These are phyloP conservation scores for Septoria petroselini DNA, from an alignment of 2,329 filamentous ascomycete species.

Conservation along the genomic window DNA sequence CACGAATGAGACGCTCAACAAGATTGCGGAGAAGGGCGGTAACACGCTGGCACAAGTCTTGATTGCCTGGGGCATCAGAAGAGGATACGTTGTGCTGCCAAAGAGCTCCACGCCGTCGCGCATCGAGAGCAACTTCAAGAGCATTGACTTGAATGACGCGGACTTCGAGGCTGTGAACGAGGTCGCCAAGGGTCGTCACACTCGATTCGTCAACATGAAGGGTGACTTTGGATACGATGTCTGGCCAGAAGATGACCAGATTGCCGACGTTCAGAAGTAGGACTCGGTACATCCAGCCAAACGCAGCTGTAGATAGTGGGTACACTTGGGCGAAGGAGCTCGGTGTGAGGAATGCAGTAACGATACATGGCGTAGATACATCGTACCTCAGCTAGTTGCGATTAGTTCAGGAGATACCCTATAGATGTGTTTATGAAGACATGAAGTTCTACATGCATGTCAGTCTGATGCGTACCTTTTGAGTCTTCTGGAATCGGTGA, in stretches of 20 bases:
- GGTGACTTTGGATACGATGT: conserved; percentile 71
- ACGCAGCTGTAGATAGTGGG: no score
- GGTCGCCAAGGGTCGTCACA: conserved; percentile 64
- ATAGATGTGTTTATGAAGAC: neutral
- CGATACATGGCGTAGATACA: neutral
- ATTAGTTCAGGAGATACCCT: conserved; percentile 5
- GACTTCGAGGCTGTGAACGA: conserved; percentile 60
- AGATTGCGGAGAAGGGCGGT: conserved; percentile 56
- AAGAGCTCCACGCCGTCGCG: conserved; percentile 66
- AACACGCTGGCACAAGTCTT: conserved; percentile 60
- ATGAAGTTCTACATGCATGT: no score
- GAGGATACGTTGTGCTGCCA: conserved; percentile 65
- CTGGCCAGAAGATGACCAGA: conserved; percentile 17
- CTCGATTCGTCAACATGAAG: conserved; percentile 78
- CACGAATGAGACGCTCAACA: conserved; percentile 58
- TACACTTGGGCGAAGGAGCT: no score
- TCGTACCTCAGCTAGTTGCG: neutral
- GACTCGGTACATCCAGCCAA: no score
- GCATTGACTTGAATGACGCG: conserved; percentile 54
- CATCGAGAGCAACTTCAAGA: conserved; percentile 66
- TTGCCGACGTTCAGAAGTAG: conserved; percentile 17
- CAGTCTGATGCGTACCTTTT: no score
- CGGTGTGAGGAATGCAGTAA: no score
- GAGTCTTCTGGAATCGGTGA: no score
- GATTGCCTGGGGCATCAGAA: conserved; percentile 63